Percentiles rank a stretch among this genome's conserved stretches.
Conservation (phyloP, 352 stramenopile genomes). For the Globisporangium nodosum region DNA sequence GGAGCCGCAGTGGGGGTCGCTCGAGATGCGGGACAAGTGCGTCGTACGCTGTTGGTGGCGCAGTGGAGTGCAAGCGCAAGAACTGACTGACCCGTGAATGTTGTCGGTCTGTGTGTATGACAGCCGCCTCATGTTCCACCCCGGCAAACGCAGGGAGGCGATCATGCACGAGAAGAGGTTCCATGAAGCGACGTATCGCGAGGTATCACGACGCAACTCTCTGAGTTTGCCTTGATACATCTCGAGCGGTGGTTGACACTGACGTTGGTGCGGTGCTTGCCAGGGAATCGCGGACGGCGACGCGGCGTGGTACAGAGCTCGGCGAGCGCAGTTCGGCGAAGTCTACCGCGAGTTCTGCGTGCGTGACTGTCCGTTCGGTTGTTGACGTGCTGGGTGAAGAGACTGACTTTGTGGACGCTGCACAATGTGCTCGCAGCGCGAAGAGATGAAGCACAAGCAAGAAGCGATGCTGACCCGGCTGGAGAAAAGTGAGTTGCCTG, state of each 20-base stretch:
- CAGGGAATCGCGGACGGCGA: slow-evolving; percentile 37
- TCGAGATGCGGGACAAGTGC: slow-evolving; percentile 57
- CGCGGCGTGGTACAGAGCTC: slow-evolving; percentile 39
- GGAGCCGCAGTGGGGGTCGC: slow-evolving; percentile 45
- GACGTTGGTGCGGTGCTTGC: background rate
- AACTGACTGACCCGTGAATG: background rate
- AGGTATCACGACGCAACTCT: slow-evolving; percentile 14
- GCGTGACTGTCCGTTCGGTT: slow-evolving; percentile 11
- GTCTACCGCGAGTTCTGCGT: slow-evolving; percentile 59
- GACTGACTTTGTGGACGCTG: background rate
- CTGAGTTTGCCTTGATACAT: background rate
- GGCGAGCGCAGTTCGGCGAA: slow-evolving; percentile 39
- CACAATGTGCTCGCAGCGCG: slow-evolving; percentile 21
- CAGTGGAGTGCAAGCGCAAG: background rate
- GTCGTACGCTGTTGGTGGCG: background rate
- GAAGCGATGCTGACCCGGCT: slow-evolving; percentile 65
- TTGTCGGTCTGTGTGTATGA: background rate
- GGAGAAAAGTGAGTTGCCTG: slow-evolving; percentile 49
- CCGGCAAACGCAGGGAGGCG: slow-evolving; percentile 47
- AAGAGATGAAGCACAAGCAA: slow-evolving; percentile 75
- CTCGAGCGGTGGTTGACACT: slow-evolving; percentile 5
- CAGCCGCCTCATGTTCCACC: slow-evolving; percentile 58
- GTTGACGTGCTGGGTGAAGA: background rate
- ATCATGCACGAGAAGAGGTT: slow-evolving; percentile 71
- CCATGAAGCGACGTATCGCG: slow-evolving; percentile 54